Percentiles rank a stretch among this genome's conserved stretches.
Conservation (phyloP, 768 basidiomycete species). For the Russula compacta region DNA sequence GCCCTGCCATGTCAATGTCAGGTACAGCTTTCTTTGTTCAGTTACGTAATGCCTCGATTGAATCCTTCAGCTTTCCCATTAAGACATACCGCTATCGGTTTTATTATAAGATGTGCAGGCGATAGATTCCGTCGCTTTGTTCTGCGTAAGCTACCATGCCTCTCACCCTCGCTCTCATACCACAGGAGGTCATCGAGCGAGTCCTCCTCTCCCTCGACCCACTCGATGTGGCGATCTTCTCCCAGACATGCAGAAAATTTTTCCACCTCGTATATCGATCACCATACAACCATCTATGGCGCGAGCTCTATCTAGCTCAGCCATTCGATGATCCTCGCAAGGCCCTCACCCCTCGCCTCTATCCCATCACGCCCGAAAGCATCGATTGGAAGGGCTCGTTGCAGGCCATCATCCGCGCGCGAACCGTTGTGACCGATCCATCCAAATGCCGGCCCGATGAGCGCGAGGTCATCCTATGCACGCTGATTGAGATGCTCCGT, state of each 20-base stretch:
- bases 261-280: conserved; percentile 38
- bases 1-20: too few relatives aligned
- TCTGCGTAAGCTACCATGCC: background rate
- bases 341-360: conserved; percentile 34
- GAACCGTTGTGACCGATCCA: conserved; percentile 35
- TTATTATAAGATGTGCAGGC: background rate
- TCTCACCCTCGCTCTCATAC: conserved; percentile 26
- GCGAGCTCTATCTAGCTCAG: conserved; percentile 51
- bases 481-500: conserved; percentile 42
- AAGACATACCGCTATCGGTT: background rate
- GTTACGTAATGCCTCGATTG: too few relatives aligned
- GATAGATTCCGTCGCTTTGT: background rate
- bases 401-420: conserved; percentile 46
- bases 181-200: conserved; percentile 51
- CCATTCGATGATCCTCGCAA: conserved; percentile 54
- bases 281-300: conserved; percentile 48
- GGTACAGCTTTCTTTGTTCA: too few relatives aligned
- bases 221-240: conserved; percentile 42
- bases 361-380: conserved; percentile 7
- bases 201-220: conserved; percentile 53
- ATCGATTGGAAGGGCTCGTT: conserved; percentile 44
- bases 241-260: conserved; percentile 42
- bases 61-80: background rate
- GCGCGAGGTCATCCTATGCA: conserved; percentile 34
- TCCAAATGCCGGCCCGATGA: conserved; percentile 36